Percentiles rank a stretch among this genome's conserved stretches.
Conservation (phyloP, 352 stramenopile species). For the Globisporangium emineosum region DNA sequence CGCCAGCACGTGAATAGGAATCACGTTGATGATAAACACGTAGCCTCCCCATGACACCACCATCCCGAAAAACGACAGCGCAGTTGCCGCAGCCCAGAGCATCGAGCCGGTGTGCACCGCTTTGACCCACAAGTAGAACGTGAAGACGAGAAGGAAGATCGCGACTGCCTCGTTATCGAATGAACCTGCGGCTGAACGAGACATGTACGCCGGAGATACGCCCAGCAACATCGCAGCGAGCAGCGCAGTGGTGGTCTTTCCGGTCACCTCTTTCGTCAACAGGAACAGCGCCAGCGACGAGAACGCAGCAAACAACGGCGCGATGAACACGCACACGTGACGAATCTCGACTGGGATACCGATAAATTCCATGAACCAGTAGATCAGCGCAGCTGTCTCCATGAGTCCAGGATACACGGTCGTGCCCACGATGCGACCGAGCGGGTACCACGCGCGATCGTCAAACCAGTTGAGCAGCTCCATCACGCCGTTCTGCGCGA, state of each 20-base stretch:
- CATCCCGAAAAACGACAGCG: slow-evolving; percentile 96
- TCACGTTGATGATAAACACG: slow-evolving; percentile 99
- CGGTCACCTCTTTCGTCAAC: slow-evolving; percentile 83
- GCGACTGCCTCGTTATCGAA: slow-evolving; percentile 99
- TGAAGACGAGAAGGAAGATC: slow-evolving; percentile 96
- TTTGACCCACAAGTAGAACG: slow-evolving; percentile 96
- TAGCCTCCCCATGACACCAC: slow-evolving; percentile 97
- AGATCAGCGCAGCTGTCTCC: slow-evolving; percentile 71
- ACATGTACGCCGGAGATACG: slow-evolving; percentile 97
- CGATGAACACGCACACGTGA: slow-evolving; percentile 89
- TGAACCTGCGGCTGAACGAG: slow-evolving; percentile 95
- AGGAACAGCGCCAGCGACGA: slow-evolving; percentile 85
- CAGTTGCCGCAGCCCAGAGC: slow-evolving; percentile 47
- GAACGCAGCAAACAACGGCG: slow-evolving; percentile 85
- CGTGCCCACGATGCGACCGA: slow-evolving; percentile 89
- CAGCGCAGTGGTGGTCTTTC: slow-evolving; percentile 61
- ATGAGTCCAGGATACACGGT: slow-evolving; percentile 94
- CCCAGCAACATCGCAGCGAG: slow-evolving; percentile 91
- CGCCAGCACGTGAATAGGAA: slow-evolving; percentile 93
- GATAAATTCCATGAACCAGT: slow-evolving; percentile 63
- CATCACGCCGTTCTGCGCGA: slow-evolving; percentile 87
- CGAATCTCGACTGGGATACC: slow-evolving; percentile 73
- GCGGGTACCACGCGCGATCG: slow-evolving; percentile 93
- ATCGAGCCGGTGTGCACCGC: slow-evolving; percentile 79
- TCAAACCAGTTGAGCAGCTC: slow-evolving; percentile 99